Evolutionary conservation across 2,329 filamentous ascomycete genomes (phyloP).

Genomic region (Fusarium hostae): DNA sequence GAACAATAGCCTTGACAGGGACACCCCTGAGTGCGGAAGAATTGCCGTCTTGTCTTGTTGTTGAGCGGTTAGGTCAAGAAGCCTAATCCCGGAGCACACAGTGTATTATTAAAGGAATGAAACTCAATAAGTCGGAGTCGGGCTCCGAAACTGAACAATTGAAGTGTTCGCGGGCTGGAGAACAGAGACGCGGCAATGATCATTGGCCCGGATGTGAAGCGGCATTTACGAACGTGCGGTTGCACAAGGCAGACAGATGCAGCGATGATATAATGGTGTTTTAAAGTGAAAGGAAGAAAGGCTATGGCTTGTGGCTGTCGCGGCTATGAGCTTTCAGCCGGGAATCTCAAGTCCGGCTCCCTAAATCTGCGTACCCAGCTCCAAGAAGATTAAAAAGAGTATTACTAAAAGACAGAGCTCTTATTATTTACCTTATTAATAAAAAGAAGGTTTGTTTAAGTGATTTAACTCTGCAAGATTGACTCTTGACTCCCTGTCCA

Average conservation of each 20-base stretch:
- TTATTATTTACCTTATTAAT: not conserved
- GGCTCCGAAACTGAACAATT: not conserved
- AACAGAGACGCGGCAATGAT: not conserved
- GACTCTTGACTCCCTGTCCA: not conserved
- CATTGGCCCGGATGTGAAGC: slow-evolving; percentile 8
- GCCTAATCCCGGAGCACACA: not conserved
- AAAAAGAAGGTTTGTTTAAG: not conserved
- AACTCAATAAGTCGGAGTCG: not conserved
- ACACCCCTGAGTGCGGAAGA: slow-evolving; percentile 13
- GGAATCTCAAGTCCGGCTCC: not conserved
- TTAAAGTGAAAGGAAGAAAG: not conserved
- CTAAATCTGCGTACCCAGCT: not conserved
- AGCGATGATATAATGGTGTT: not conserved
- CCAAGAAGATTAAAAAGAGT: not conserved
- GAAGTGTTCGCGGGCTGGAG: not conserved
- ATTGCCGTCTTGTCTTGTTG: not conserved
- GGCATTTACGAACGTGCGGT: not conserved
- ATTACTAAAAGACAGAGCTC: not conserved
- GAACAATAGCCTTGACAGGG: not conserved
- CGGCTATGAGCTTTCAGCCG: not conserved
- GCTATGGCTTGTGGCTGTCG: not conserved
- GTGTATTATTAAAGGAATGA: not conserved
- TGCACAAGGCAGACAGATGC: not conserved
- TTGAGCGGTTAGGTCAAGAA: not conserved
- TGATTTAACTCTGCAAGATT: not conserved